Conservation (phyloP, 2,329 filamentous ascomycete species). For the Aspergillus sp. region DNA sequence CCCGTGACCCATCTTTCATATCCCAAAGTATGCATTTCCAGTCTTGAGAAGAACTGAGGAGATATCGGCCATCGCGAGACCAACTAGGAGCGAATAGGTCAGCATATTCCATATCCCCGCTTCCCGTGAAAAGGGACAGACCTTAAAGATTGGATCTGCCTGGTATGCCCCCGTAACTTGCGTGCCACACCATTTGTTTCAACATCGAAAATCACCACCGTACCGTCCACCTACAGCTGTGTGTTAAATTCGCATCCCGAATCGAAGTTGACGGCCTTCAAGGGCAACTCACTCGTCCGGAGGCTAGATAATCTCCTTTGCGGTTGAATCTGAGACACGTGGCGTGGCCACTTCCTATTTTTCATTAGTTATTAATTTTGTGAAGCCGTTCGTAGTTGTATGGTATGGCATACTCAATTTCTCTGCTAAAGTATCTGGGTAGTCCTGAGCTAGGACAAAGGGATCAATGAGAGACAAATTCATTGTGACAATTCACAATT, state of each 20-base stretch:
- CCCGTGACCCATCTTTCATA: slow-evolving; percentile 64
- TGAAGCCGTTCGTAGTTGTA: no score
- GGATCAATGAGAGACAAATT: slow-evolving; percentile 69
- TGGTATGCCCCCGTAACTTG: slow-evolving; percentile 88
- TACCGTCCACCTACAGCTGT: slow-evolving; percentile 65
- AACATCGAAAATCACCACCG: slow-evolving; percentile 91
- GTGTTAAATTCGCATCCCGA: slow-evolving; percentile 12
- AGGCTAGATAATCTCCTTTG: slow-evolving; percentile 89
- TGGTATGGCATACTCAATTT: slow-evolving; percentile 61
- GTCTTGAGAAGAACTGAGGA: slow-evolving; percentile 89
- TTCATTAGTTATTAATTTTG: slow-evolving; percentile 6
- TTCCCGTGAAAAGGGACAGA: slow-evolving; percentile 14
- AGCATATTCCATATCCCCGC: background rate
- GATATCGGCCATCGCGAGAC: slow-evolving; percentile 85
- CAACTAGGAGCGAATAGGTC: slow-evolving; percentile 51
- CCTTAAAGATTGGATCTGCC: slow-evolving; percentile 86
- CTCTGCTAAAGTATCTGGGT: slow-evolving; percentile 83
- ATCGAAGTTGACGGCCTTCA: background rate
- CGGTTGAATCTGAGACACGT: slow-evolving; percentile 81
- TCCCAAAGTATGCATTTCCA: slow-evolving; percentile 98
- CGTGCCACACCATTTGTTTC: slow-evolving; percentile 96
- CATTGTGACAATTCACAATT: slow-evolving; percentile 42
- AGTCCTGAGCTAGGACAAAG: slow-evolving; percentile 71
- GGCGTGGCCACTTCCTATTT: slow-evolving; percentile 57
- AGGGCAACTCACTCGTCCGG: slow-evolving; percentile 63